Evolutionary conservation across 768 basidiomycete genomes (phyloP).

Genomic region (Pleurotus citrinopileatus): DNA sequence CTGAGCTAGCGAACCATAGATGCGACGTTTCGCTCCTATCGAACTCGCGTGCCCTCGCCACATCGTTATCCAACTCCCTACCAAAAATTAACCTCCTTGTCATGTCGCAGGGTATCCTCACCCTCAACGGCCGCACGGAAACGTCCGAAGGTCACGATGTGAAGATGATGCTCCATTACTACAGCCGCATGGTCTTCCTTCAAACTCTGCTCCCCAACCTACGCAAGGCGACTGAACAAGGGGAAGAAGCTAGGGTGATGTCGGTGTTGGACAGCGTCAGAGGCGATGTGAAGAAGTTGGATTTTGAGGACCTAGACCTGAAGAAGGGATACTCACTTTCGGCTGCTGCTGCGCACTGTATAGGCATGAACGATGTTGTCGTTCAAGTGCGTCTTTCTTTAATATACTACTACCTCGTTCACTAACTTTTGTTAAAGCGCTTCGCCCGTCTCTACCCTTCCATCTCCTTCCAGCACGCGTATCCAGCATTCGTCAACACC

Average conservation of each 20-base stretch:
- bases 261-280: conserved; percentile 35
- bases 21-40: conserved; percentile 1
- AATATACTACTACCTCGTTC: no score
- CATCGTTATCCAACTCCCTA: conserved; percentile 11
- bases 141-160: conserved; percentile 43
- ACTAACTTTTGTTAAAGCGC: conserved; percentile 20
- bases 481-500: conserved; percentile 33
- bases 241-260: conserved; percentile 49
- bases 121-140: conserved; percentile 34
- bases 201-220: conserved; percentile 43
- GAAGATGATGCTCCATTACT: conserved; percentile 46
- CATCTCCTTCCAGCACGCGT: conserved; percentile 33
- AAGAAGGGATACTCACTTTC: conserved; percentile 38
- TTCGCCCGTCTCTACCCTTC: conserved; percentile 27
- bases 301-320: conserved; percentile 47
- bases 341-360: conserved; percentile 29
- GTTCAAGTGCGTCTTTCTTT: conserved; percentile 43
- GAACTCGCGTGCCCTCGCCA: background rate
- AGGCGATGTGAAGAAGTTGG: conserved; percentile 27
- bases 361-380: conserved; percentile 53
- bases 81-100: conserved; percentile 54
- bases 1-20: background rate
- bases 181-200: conserved; percentile 49
- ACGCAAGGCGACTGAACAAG: conserved; percentile 35
- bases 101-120: conserved; percentile 40